A percentile compares a stretch with the other conserved stretches of the same genome.
phyloP scores from a whole-genome alignment of 2,329 filamentous ascomycete species.

The Fusarium sp. region DNA sequence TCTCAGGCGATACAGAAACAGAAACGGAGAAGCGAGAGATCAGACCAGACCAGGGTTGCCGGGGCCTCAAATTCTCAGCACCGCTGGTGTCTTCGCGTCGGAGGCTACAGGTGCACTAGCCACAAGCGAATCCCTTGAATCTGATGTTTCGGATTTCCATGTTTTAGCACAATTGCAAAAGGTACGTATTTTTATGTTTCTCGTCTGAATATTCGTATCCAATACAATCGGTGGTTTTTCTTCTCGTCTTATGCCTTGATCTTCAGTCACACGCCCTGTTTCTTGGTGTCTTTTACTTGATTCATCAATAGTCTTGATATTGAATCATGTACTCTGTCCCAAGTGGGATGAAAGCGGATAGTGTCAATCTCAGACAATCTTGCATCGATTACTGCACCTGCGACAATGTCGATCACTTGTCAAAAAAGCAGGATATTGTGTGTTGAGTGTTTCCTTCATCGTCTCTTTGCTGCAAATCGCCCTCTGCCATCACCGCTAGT shows the following conservation, averaged over 20 bases:
- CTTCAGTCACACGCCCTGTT: constrained; percentile 7
- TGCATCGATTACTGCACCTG: constrained; percentile 17
- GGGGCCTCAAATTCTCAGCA: constrained; percentile 15
- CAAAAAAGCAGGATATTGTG: constrained; percentile 10
- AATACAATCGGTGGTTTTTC: not conserved
- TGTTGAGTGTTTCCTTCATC: not conserved
- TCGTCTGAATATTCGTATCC: constrained; percentile 10
- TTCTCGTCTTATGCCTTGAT: not conserved
- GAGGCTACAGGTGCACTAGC: constrained; percentile 31
- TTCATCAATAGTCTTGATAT: not conserved
- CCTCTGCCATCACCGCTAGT: constrained; percentile 22
- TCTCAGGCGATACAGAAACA: constrained; percentile 2
- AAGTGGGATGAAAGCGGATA: constrained; percentile 20
- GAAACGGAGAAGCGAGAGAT: constrained; percentile 14
- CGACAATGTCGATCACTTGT: constrained; percentile 14
- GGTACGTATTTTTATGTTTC: constrained; percentile 26
- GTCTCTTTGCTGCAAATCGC: constrained; percentile 1
- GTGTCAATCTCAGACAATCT: constrained; percentile 16
- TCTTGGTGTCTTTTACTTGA: not conserved
- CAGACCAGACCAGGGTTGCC: constrained; percentile 22
- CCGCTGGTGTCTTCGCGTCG: constrained; percentile 16
- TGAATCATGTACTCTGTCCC: constrained; percentile 21
- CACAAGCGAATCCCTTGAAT: constrained; percentile 26
- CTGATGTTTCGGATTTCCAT: constrained; percentile 35
- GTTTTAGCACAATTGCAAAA: constrained; percentile 21